Base-by-base conservation (phyloP, 177 flowering plant genomes). In the Telopea speciosissima region DNA sequence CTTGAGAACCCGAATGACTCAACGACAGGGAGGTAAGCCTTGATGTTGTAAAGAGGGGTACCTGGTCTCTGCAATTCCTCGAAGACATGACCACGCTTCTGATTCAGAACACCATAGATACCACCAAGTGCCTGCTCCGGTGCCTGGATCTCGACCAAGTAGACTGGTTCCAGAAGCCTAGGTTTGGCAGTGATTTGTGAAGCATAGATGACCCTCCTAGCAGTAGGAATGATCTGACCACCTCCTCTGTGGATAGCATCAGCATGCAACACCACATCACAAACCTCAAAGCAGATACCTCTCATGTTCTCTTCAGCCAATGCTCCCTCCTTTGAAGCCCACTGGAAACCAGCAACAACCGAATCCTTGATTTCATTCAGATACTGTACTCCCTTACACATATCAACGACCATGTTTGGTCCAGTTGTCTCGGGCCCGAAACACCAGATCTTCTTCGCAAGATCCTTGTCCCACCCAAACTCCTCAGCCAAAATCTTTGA, bases 371-470 rank as follows among this genome's bases (percentile, higher is more conserved):
- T 82, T 82, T 83, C 86, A 67, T 81, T 81, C 31, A 83, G 74
- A 73, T 83, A 81, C 67, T 81, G 86, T 22, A 83, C 86, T 70
- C 86, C 86, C 79, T 83, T 83, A 77, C 86, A 83, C 83, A 79
- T 79, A 68, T 83, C 86, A 14, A 83, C 86, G 23, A 83, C 84
- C 84, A 83, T 83, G 73, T 83, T 83, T 0, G 85, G 85, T 0
- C 85, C 85, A 24, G 81, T 82, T n/a, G 83, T 80, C 62, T 82
- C 83, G 4, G 83, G 83, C 1, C 85, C 85, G 70, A 83, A 81
- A 65, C 81, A 81, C 83, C 84, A 83, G 62, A 83, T 83, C 68
- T 83, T 83, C 82, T 77, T 80, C 1, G 83, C 80, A 71, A 79
- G 84, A 67, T 83, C 82, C 74, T 78, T 79, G 73, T 79, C 84